Evolutionary conservation across 176 grass and related monocot genomes (phyloP).

Genomic region (Phoenix dactylifera): DNA sequence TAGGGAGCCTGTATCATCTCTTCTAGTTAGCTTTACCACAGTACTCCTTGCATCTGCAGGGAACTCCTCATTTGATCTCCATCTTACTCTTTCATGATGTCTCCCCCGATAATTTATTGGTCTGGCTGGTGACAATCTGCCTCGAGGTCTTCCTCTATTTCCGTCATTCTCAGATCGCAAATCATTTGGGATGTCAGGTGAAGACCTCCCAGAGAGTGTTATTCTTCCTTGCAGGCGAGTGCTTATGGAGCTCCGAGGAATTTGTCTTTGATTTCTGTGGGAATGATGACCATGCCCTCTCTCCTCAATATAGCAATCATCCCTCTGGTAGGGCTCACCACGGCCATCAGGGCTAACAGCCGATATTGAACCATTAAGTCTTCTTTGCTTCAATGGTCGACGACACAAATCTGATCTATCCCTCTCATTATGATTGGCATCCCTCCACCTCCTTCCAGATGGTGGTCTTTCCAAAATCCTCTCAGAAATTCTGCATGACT

Average conservation of each 20-base stretch:
- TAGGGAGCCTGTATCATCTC: slow-evolving; percentile 20
- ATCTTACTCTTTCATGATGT: slow-evolving; percentile 46
- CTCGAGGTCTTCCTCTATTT: slow-evolving; percentile 17
- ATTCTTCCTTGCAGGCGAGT: slow-evolving; percentile 46
- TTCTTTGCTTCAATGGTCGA: slow-evolving; percentile 48
- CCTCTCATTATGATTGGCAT: slow-evolving; percentile 2
- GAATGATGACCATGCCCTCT: too few species aligned
- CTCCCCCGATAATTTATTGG: slow-evolving; percentile 22
- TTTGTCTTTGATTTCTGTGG: not conserved
- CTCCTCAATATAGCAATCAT: slow-evolving; percentile 24
- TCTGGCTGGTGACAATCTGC: slow-evolving; percentile 29
- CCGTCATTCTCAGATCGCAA: slow-evolving; percentile 22
- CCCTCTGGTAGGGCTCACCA: not conserved
- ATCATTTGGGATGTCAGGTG: slow-evolving; percentile 18
- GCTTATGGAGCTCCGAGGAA: not conserved
- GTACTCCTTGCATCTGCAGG: slow-evolving; percentile 6
- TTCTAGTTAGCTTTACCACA: slow-evolving; percentile 11
- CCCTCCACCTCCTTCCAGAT: slow-evolving; percentile 13
- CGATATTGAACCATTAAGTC: slow-evolving; percentile 19
- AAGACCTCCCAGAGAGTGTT: slow-evolving; percentile 27
- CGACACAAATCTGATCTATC: slow-evolving; percentile 38
- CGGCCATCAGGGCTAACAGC: not conserved
- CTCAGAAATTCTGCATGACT: slow-evolving; percentile 18
- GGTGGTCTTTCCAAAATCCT: slow-evolving; percentile 21
- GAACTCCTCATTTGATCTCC: slow-evolving; percentile 29